Conservation (phyloP, 1,284 basidiomycete genomes). For the Irpex rosettiformis region DNA sequence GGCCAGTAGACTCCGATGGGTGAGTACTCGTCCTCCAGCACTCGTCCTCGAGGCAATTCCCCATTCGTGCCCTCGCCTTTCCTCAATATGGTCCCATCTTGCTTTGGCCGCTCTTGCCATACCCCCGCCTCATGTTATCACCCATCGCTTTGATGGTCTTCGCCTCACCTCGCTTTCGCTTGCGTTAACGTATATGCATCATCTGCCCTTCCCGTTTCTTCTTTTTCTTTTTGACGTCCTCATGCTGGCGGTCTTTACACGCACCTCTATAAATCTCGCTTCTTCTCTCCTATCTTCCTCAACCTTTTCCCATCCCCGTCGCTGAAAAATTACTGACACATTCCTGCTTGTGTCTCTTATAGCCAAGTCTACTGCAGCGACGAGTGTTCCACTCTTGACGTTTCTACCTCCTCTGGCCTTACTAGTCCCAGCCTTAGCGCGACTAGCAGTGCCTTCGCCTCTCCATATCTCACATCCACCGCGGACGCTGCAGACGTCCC, state of each 20-base stretch:
- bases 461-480: slow-evolving; percentile 54
- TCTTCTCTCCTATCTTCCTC: neutral
- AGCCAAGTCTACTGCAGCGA: slow-evolving; percentile 75
- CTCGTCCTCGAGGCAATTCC: slow-evolving; percentile 11
- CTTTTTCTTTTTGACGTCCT: neutral
- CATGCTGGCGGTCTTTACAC: neutral
- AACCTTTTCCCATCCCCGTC: neutral
- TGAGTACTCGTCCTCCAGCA: slow-evolving; percentile 2
- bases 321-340: neutral
- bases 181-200: neutral
- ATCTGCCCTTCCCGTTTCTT: neutral
- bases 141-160: neutral
- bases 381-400: slow-evolving; percentile 61
- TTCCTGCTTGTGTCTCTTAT: slow-evolving; percentile 17
- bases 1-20: slow-evolving; percentile 17
- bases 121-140: slow-evolving; percentile 5
- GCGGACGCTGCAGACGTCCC: slow-evolving; percentile 32
- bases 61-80: slow-evolving; percentile 1
- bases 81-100: slow-evolving; percentile 1
- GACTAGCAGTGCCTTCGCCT: slow-evolving; percentile 59
- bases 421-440: slow-evolving; percentile 41
- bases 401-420: slow-evolving; percentile 48
- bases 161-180: neutral
- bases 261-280: neutral
- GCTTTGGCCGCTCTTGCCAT: neutral